Evolutionary conservation across 768 basidiomycete species (phyloP).

Genomic region (Termitomyces sp.): DNA sequence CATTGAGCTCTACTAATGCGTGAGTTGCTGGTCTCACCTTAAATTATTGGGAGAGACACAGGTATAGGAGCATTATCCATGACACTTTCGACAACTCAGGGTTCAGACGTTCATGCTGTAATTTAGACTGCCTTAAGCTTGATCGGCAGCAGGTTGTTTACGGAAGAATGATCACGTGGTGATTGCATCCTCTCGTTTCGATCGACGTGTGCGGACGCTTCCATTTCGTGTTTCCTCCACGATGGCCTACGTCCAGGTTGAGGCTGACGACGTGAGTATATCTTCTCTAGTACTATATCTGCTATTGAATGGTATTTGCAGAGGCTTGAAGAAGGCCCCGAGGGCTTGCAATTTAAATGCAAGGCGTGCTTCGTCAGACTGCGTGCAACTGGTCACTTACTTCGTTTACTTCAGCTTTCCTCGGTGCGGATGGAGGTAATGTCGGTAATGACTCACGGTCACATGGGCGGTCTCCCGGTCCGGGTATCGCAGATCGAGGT

Average conservation of each 20-base stretch:
- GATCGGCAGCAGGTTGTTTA: too few species aligned
- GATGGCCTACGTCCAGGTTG: slow-evolving; percentile 73
- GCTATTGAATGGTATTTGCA: slow-evolving; percentile 18
- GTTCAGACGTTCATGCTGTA: too few species aligned
- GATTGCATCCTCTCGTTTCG: too few species aligned
- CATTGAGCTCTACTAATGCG: too few species aligned
- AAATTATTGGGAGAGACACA: too few species aligned
- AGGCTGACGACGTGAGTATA: slow-evolving; percentile 58
- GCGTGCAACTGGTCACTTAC: not conserved
- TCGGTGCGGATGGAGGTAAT: slow-evolving; percentile 37
- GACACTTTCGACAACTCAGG: too few species aligned
- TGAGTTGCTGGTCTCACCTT: too few species aligned
- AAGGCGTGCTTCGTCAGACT: slow-evolving; percentile 11
- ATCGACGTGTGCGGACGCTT: too few species aligned
- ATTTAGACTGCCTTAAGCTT: too few species aligned
- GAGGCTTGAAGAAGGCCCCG: slow-evolving; percentile 61
- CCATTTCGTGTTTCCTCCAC: slow-evolving; percentile 6
- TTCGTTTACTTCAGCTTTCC: slow-evolving; percentile 40
- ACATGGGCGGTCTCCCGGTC: slow-evolving; percentile 28
- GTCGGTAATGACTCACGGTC: slow-evolving; percentile 19
- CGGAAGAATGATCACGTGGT: not conserved
- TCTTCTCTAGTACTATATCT: too few species aligned
- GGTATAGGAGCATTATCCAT: too few species aligned
- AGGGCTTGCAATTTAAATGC: slow-evolving; percentile 74
- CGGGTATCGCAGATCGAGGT: slow-evolving; percentile 53